Percentiles rank a stretch among this genome's conserved stretches.
These are phyloP conservation scores for Metschnikowia peoriensis DNA, from an alignment of 805 yeast species.

Conservation along the genomic window DNA sequence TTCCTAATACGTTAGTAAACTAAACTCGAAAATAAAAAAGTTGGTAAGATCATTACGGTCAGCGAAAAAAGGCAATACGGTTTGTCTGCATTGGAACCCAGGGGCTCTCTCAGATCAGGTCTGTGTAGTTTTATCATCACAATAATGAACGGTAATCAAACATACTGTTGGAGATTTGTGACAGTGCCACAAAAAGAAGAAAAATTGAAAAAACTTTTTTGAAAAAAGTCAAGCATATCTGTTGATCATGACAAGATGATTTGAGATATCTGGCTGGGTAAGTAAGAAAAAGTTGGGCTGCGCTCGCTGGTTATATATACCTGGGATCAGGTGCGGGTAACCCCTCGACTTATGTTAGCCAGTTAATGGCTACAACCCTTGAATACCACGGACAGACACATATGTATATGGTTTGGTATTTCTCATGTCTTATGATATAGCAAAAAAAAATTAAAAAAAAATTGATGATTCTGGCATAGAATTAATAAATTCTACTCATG, in stretches of 20 bases:
- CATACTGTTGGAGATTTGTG: slow-evolving; percentile 15
- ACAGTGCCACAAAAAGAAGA: slow-evolving; percentile 3
- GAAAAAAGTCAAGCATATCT: neutral
- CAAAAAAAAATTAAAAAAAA: too few relatives aligned
- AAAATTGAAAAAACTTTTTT: neutral
- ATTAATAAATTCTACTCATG: too few relatives aligned
- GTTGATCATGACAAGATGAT: neutral
- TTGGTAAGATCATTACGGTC: slow-evolving; percentile 15
- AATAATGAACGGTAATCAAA: slow-evolving; percentile 9
- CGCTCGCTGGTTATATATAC: too few relatives aligned
- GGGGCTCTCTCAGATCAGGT: slow-evolving; percentile 23
- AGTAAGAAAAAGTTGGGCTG: too few relatives aligned
- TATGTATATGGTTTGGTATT: too few relatives aligned
- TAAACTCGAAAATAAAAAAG: neutral
- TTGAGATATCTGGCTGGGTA: neutral
- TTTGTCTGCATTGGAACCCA: slow-evolving; percentile 21
- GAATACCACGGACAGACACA: too few relatives aligned
- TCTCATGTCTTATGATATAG: too few relatives aligned
- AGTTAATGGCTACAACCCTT: too few relatives aligned
- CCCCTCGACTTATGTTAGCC: too few relatives aligned
- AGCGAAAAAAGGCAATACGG: slow-evolving; percentile 21
- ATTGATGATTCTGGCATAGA: too few relatives aligned
- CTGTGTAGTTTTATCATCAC: slow-evolving; percentile 24
- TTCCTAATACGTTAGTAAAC: slow-evolving; percentile 5
- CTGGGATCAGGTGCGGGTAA: too few relatives aligned